These are phyloP conservation scores for Solanum rostratum DNA, from an alignment of 257 asterid genomes.

Conservation along the genomic window DNA sequence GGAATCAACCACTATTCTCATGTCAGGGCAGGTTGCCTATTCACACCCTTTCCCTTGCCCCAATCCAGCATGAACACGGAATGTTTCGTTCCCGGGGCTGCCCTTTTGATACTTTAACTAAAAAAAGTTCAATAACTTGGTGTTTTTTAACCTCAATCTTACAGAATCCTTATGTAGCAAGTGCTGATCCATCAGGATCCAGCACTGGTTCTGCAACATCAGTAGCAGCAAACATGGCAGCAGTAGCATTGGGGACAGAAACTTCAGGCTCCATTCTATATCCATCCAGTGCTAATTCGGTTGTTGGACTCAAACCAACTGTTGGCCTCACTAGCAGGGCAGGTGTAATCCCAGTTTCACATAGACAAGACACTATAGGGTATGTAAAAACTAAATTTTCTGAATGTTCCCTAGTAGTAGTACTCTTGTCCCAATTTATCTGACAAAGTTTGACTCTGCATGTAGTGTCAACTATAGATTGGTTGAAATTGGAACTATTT, in stretches of 20 bases:
- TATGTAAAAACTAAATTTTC: neutral
- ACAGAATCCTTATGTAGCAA: constrained; percentile 50
- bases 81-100: neutral
- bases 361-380: constrained; percentile 64
- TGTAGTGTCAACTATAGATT: neutral
- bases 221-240: constrained; percentile 54
- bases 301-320: constrained; percentile 65
- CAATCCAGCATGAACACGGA: neutral
- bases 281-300: constrained; percentile 45
- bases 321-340: constrained; percentile 64
- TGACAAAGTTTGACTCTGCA: neutral
- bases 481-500: neutral
- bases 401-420: neutral
- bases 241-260: constrained; percentile 55
- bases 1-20: neutral
- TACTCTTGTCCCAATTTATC: neutral
- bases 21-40: neutral
- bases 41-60: neutral
- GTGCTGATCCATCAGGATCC: constrained; percentile 46
- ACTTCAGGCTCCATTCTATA: constrained; percentile 54
- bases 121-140: neutral
- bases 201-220: constrained; percentile 71
- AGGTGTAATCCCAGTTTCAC: constrained; percentile 55
- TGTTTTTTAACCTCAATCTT: neutral
- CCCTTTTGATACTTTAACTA: neutral